These are phyloP conservation scores for Cyberlindnera euphorbiae DNA, from an alignment of 805 yeast genomes.

Conservation along the genomic window DNA sequence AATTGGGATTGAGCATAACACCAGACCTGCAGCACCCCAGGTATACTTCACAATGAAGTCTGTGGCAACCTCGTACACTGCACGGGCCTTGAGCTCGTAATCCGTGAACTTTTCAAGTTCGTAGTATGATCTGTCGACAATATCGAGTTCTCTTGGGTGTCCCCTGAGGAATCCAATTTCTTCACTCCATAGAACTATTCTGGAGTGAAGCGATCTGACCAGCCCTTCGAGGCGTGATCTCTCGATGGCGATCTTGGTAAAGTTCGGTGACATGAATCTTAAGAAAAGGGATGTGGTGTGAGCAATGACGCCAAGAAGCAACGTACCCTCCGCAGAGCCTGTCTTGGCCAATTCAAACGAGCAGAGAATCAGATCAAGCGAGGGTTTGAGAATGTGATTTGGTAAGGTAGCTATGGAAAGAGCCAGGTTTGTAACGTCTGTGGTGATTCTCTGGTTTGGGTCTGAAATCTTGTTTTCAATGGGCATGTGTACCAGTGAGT, in stretches of 20 bases:
- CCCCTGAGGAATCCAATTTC: slow-evolving; percentile 86
- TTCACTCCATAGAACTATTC: slow-evolving; percentile 72
- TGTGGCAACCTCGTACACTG: slow-evolving; percentile 79
- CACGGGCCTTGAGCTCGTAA: slow-evolving; percentile 69
- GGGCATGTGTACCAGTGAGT: slow-evolving; percentile 62
- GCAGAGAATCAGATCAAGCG: slow-evolving; percentile 72
- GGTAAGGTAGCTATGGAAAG: slow-evolving; percentile 69
- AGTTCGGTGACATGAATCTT: slow-evolving; percentile 81
- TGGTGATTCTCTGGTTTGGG: slow-evolving; percentile 80
- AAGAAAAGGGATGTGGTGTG: slow-evolving; percentile 73
- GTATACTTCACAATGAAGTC: slow-evolving; percentile 86
- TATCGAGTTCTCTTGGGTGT: slow-evolving; percentile 70
- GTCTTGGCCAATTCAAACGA: slow-evolving; percentile 61
- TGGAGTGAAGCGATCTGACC: slow-evolving; percentile 77
- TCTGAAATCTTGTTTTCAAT: slow-evolving; percentile 46
- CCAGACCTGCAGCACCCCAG: slow-evolving; percentile 94
- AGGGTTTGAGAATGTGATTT: slow-evolving; percentile 79
- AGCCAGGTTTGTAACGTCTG: slow-evolving; percentile 73
- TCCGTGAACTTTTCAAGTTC: slow-evolving; percentile 73
- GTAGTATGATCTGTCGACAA: slow-evolving; percentile 75
- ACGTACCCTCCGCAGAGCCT: slow-evolving; percentile 63
- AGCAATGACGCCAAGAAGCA: slow-evolving; percentile 73
- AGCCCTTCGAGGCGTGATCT: slow-evolving; percentile 81
- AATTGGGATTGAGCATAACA: slow-evolving; percentile 83
- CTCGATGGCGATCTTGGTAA: slow-evolving; percentile 71